These are phyloP conservation scores for Chytriomyces sp. DNA, from an alignment of 192 early-diverging fungal species.

Conservation along the genomic window DNA sequence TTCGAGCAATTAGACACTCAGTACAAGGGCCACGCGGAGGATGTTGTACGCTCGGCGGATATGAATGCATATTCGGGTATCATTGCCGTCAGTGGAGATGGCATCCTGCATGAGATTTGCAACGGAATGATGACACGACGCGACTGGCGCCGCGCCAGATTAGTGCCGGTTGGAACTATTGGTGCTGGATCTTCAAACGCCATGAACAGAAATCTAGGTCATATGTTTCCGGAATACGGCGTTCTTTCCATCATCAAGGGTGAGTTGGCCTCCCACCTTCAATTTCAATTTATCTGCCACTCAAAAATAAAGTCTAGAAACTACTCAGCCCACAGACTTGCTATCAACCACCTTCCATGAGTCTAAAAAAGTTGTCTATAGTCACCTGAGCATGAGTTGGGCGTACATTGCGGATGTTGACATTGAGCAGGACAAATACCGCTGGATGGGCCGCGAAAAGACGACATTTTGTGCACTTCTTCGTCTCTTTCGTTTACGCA, in stretches of 20 bases:
- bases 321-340: slow-evolving; percentile 43
- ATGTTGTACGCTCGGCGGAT: slow-evolving; percentile 23
- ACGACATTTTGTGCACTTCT: slow-evolving; percentile 48
- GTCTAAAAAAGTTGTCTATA: slow-evolving; percentile 35
- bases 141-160: slow-evolving; percentile 60
- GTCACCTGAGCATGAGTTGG: slow-evolving; percentile 50
- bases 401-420: slow-evolving; percentile 53
- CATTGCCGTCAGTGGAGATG: slow-evolving; percentile 76
- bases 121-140: slow-evolving; percentile 76
- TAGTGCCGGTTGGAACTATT: slow-evolving; percentile 66
- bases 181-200: slow-evolving; percentile 50
- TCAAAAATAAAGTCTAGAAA: neutral
- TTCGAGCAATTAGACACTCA: slow-evolving; percentile 28
- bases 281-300: neutral
- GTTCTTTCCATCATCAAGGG: slow-evolving; percentile 46
- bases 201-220: slow-evolving; percentile 46
- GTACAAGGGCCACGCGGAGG: slow-evolving; percentile 18
- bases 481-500: slow-evolving; percentile 60
- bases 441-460: slow-evolving; percentile 45
- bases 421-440: slow-evolving; percentile 51
- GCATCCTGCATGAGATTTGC: slow-evolving; percentile 77
- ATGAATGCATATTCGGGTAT: slow-evolving; percentile 60
- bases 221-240: slow-evolving; percentile 37
- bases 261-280: neutral
- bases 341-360: slow-evolving; percentile 45